Conservation (phyloP, 139 green algal genomes). For the Spirogloea muscicola region DNA sequence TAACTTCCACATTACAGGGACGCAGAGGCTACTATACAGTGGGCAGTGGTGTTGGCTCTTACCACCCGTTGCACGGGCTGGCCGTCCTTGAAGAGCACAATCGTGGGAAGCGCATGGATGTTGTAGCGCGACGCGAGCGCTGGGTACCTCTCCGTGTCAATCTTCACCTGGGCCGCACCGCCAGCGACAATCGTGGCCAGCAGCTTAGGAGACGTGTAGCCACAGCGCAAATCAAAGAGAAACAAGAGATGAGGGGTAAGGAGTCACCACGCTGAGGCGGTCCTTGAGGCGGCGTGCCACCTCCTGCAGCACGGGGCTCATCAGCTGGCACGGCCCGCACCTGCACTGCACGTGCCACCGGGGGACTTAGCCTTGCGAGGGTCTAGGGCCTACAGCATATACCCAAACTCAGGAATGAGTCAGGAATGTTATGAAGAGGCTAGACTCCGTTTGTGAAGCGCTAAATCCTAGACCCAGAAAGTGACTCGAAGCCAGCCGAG, state of each 20-base stretch:
- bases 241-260: neutral
- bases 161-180: slow-evolving; percentile 59
- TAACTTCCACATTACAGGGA: neutral
- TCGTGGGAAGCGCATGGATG: slow-evolving; percentile 67
- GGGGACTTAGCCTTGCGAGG: neutral
- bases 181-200: neutral
- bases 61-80: slow-evolving; percentile 62
- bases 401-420: no score
- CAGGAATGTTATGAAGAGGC: neutral
- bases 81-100: slow-evolving; percentile 67
- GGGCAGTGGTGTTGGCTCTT: slow-evolving; percentile 25
- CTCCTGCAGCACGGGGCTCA: slow-evolving; percentile 45
- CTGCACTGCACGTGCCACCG: neutral
- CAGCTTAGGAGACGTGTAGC: neutral
- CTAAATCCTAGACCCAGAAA: neutral
- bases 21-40: neutral
- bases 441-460: neutral
- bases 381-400: neutral
- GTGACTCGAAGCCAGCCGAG: no score
- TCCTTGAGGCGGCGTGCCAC: slow-evolving; percentile 4
- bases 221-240: neutral
- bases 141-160: slow-evolving; percentile 81
- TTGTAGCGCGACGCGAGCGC: slow-evolving; percentile 58
- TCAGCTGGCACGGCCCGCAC: slow-evolving; percentile 71
- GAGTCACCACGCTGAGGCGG: slow-evolving; percentile 1